Base-by-base conservation (phyloP, 371 early-diverging fungal genomes). In the Circinella minor region DNA sequence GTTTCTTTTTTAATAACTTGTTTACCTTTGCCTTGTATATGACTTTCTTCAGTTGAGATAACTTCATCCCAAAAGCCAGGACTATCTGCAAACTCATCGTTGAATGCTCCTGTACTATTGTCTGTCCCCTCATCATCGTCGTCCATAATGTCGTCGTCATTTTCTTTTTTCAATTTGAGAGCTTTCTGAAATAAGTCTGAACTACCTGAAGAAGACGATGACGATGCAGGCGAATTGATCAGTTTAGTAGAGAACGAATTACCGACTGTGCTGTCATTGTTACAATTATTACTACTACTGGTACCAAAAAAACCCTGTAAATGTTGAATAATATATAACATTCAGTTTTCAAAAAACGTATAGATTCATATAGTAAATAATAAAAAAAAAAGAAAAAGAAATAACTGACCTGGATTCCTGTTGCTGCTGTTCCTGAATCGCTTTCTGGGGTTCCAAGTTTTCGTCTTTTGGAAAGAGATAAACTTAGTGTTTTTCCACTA, bases 391-490 rank as follows among this genome's bases (percentile, higher is more conserved):
- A 4, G 39, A 6, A 9, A 43, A 43, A 43, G 43, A 43, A 43
- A 43, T 43, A 43, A 43, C 43, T 43, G 9, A 43, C 43, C 6
- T 54, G 15, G 54, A 54, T 54, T 18, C 54, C 43, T 43, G 43
- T 43, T 43, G 9, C 43, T 3, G 20, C 43, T 43, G 43, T 43
- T 43, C 43, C 43, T 18, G 20, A 18, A 57, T 57, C 36, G 27
- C 10, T 9, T 57, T 57, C 57, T 18, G 57, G 36, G 9, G 57
- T 34, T 17, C 54, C 36, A 11, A 65, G 55, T 38, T 65, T 65
- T 4, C 65, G 65, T 17, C 48, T 65, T 48, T 65, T 65, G 36
- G 65, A 65, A 0, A 65, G 65, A 3, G 65, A 65, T 37, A 65
- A 15, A 17, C 54, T 51, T 27, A 65, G 46, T 17, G 65, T 27